phyloP scores from a whole-genome alignment of 208 protist genomes.

The Zelonia costaricensis region DNA sequence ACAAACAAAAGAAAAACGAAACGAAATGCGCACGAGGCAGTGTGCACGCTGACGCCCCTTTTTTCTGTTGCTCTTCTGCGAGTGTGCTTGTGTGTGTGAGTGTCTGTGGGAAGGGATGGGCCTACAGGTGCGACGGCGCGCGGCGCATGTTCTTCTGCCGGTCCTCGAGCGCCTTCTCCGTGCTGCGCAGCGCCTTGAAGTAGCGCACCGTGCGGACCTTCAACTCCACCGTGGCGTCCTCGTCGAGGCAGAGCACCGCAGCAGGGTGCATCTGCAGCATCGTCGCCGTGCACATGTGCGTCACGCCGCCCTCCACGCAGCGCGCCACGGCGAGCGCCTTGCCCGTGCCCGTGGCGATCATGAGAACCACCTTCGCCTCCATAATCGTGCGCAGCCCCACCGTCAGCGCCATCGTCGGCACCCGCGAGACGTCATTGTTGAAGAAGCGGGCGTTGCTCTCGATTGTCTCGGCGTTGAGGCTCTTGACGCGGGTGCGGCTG shows the following conservation, averaged over 20 bases:
- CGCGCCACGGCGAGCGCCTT: conserved; percentile 91
- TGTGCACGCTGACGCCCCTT: too few species aligned
- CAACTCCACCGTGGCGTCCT: conserved; percentile 90
- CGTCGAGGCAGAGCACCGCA: conserved; percentile 92
- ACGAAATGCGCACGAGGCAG: too few species aligned
- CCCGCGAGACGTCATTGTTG: conserved; percentile 82
- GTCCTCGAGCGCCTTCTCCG: conserved; percentile 59
- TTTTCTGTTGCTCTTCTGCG: too few species aligned
- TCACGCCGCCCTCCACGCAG: conserved; percentile 91
- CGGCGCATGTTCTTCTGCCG: conserved; percentile 50
- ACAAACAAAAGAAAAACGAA: too few species aligned
- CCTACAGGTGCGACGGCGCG: conserved; percentile 40
- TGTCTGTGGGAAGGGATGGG: too few species aligned
- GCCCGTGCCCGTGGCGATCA: conserved; percentile 90
- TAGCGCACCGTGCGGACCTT: conserved; percentile 95
- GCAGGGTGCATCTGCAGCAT: conserved; percentile 89
- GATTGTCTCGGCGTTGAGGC: conserved; percentile 94
- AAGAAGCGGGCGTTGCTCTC: conserved; percentile 95
- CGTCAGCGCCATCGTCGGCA: conserved; percentile 95
- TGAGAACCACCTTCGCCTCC: conserved; percentile 77
- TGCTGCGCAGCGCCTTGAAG: conserved; percentile 87
- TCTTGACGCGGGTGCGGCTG: conserved; percentile 92
- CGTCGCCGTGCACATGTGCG: conserved; percentile 93
- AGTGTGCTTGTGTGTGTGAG: conserved; percentile 3
- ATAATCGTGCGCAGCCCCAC: conserved; percentile 95